phyloP scores from a whole-genome alignment of 352 stramenopile genomes.

The Phytophthora brassicae region DNA sequence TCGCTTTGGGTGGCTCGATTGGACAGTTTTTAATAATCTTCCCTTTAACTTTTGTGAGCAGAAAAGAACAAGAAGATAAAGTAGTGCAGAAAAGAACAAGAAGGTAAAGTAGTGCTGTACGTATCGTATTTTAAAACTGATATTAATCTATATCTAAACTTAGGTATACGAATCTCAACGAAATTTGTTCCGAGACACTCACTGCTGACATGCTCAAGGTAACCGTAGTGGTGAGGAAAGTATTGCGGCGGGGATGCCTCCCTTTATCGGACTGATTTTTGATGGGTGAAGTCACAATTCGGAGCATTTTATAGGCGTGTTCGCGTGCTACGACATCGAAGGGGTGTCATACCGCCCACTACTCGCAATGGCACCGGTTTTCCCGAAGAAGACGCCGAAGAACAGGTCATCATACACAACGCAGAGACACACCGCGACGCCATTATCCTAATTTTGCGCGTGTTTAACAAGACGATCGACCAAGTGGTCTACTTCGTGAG shows the following conservation, averaged over 20 bases:
- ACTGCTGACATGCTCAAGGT: background rate
- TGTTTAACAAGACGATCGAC: slow-evolving; percentile 11
- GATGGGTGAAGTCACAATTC: slow-evolving; percentile 9
- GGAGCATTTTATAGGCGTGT: slow-evolving; percentile 7
- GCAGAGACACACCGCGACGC: slow-evolving; percentile 2
- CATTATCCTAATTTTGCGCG: background rate
- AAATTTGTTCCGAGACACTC: slow-evolving; percentile 7
- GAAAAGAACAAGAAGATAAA: slow-evolving; percentile 1
- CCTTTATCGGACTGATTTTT: background rate
- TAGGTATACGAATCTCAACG: slow-evolving; percentile 1
- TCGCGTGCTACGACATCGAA: slow-evolving; percentile 6
- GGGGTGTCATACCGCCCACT: background rate
- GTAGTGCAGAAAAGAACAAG: no score
- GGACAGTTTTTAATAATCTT: slow-evolving; percentile 2
- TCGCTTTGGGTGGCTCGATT: slow-evolving; percentile 6
- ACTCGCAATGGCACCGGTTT: slow-evolving; percentile 1
- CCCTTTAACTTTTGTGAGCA: slow-evolving; percentile 9
- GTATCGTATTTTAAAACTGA: no score
- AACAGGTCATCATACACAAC: slow-evolving; percentile 1
- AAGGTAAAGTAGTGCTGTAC: no score
- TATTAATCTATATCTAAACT: no score
- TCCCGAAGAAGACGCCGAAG: background rate
- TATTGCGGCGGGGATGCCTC: background rate
- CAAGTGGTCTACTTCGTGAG: slow-evolving; percentile 14
- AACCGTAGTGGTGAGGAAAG: background rate